A percentile compares a stretch with the other conserved stretches of the same genome.
Evolutionary conservation across 2,329 filamentous ascomycete genomes (phyloP).

Genomic region (Sporothrix mexicana): DNA sequence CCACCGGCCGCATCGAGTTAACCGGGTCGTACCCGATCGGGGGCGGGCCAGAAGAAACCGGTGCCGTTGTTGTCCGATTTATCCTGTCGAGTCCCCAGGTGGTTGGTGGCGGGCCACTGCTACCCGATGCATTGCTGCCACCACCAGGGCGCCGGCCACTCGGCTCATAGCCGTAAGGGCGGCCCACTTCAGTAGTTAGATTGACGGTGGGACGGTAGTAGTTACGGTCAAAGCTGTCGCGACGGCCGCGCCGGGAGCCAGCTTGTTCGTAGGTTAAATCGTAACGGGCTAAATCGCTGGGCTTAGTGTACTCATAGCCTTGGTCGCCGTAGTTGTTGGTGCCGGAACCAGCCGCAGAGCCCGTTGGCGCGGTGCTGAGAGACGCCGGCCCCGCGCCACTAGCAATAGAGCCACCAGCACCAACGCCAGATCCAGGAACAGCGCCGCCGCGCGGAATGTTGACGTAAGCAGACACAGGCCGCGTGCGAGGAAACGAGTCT

Average conservation of each 20-base stretch:
- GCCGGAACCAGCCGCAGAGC: conserved; percentile 29
- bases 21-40: conserved; percentile 52
- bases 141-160: conserved; percentile 37
- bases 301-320: conserved; percentile 68
- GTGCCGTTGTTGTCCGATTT: conserved; percentile 50
- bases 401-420: conserved; percentile 37
- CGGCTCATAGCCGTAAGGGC: conserved; percentile 51
- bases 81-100: conserved; percentile 75
- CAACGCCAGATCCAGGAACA: neutral
- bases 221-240: conserved; percentile 61
- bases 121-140: conserved; percentile 11
- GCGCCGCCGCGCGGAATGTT: conserved; percentile 49
- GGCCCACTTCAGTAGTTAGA: conserved; percentile 55
- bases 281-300: conserved; percentile 65
- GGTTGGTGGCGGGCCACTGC: conserved; percentile 68
- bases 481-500: conserved; percentile 49
- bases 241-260: conserved; percentile 47
- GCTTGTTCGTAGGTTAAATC: conserved; percentile 61
- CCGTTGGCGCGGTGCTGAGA: neutral
- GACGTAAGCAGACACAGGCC: conserved; percentile 55
- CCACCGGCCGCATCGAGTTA: conserved; percentile 51
- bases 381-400: conserved; percentile 23
- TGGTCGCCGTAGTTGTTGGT: conserved; percentile 61
- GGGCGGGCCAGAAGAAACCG: neutral
- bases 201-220: conserved; percentile 63